These are phyloP conservation scores for Datisca glomerata DNA, from an alignment of 306 rosid species.

Conservation along the genomic window DNA sequence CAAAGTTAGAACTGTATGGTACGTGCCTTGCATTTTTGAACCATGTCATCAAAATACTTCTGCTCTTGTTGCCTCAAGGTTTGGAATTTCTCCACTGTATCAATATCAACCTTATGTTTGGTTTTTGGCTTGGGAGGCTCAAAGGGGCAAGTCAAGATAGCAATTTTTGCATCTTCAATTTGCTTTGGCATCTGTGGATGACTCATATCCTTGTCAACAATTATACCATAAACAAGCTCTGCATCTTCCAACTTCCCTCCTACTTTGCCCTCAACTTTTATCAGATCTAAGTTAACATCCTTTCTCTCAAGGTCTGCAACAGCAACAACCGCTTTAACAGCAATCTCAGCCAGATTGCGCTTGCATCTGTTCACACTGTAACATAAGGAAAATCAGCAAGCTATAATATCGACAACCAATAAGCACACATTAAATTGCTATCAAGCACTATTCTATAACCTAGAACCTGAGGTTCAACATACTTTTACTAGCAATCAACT, in stretches of 20 bases:
- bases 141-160: slow-evolving; percentile 95
- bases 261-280: slow-evolving; percentile 93
- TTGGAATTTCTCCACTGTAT: slow-evolving; percentile 90
- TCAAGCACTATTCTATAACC: background rate
- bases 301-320: slow-evolving; percentile 96
- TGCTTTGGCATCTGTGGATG: slow-evolving; percentile 99
- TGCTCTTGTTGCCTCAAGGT: slow-evolving; percentile 71
- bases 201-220: slow-evolving; percentile 98
- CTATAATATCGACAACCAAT: too few species aligned
- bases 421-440: background rate
- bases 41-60: slow-evolving; percentile 97
- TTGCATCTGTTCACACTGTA: slow-evolving; percentile 94
- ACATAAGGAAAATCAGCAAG: slow-evolving; percentile 14
- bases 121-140: slow-evolving; percentile 99
- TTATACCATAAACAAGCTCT: slow-evolving; percentile 84
- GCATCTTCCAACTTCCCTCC: slow-evolving; percentile 97
- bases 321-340: slow-evolving; percentile 88
- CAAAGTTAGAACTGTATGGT: background rate
- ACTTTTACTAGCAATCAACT: too few species aligned
- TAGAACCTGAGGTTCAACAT: too few species aligned
- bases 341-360: slow-evolving; percentile 90
- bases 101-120: slow-evolving; percentile 98
- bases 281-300: slow-evolving; percentile 81
- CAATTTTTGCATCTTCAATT: slow-evolving; percentile 85
- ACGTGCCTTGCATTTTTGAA: slow-evolving; percentile 78